Base-by-base conservation (phyloP, 257 asterid species). In the Jacaranda copaia region DNA sequence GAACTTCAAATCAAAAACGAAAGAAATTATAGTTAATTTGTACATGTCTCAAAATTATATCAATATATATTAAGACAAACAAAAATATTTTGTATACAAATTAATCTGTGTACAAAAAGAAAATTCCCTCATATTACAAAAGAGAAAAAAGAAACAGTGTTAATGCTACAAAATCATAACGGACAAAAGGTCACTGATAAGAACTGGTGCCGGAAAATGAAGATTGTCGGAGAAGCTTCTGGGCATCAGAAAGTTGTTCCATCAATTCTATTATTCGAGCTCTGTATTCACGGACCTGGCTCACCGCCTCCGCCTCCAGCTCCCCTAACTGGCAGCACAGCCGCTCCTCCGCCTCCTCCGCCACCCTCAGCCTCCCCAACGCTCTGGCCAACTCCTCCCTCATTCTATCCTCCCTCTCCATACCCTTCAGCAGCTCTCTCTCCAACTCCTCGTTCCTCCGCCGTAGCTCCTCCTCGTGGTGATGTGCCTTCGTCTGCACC, bases 331-430 rank as follows among this genome's bases (percentile, higher is more conserved):
- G 97, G 48, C 77, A 81, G 81, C 97, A 85, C 3, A 94, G 90
- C 13, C 89, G 81, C 88, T 94, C 98, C 88, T 94, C 97, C 19
- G 92, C 98, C 82, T 94, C 97, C 81, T 94, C 97, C 73, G 92
- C 94, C 79, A 87, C 93, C 59, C 74, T 81, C 84, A 94, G 67
- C 77, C 93, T 79, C 73, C 72, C 72, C 85, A 82, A 68, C 52
- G 62, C 72, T 5, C 69, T 72, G 51, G 43, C 61, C 81, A 91
- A 57, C 60, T 93, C 91, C 74, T 81, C 75, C 76, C 65, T 88
- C 91, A 82, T 75, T 38, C 68, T 77, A 60, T 87, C 92, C 69
- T 92, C 97, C 46, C 97, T 87, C 75, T 84, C 92, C 51, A 70
- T 42, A 60, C 92, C 87, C 48, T 35, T 80, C 82, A 76, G 78